Evolutionary conservation across 306 rosid genomes (phyloP).

Genomic region (Quercus alba): DNA sequence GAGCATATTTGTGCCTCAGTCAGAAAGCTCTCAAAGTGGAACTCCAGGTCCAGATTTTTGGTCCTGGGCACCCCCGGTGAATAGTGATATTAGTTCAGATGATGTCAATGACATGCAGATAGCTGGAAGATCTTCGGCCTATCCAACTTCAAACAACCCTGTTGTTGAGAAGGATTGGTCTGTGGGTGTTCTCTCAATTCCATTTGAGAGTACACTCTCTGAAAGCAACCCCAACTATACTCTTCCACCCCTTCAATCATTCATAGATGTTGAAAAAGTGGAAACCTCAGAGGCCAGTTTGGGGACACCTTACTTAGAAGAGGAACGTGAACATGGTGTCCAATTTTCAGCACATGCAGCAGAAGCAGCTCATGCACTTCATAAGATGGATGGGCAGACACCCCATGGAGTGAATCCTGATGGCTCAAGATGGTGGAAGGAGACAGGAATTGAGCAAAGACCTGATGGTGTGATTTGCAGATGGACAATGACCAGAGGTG

Average conservation of each 20-base stretch:
- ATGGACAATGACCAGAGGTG: slow-evolving; percentile 88
- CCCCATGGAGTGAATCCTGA: slow-evolving; percentile 59
- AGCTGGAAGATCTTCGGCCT: slow-evolving; percentile 33
- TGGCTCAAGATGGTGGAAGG: slow-evolving; percentile 92
- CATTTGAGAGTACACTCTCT: slow-evolving; percentile 59
- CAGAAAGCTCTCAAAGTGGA: slow-evolving; percentile 41
- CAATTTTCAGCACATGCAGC: slow-evolving; percentile 62
- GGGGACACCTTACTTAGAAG: slow-evolving; percentile 48
- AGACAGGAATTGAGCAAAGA: slow-evolving; percentile 74
- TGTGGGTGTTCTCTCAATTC: slow-evolving; percentile 48
- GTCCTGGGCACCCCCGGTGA: slow-evolving; percentile 88
- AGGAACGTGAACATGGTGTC: slow-evolving; percentile 44
- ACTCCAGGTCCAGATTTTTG: slow-evolving; percentile 96
- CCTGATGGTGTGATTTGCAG: slow-evolving; percentile 84
- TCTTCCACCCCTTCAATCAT: slow-evolving; percentile 78
- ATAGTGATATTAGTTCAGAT: slow-evolving; percentile 29
- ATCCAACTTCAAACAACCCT: slow-evolving; percentile 33
- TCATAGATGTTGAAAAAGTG: slow-evolving; percentile 40
- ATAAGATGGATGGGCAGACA: slow-evolving; percentile 22
- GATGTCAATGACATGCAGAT: slow-evolving; percentile 34
- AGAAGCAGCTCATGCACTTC: slow-evolving; percentile 74
- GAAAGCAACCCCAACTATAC: slow-evolving; percentile 27
- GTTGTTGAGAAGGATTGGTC: slow-evolving; percentile 65
- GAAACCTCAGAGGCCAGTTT: slow-evolving; percentile 32
- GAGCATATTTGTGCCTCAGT: slow-evolving; percentile 25